Evolutionary conservation across 164 flowering plant species (phyloP).

Genomic region (Dillenia turbinata): DNA sequence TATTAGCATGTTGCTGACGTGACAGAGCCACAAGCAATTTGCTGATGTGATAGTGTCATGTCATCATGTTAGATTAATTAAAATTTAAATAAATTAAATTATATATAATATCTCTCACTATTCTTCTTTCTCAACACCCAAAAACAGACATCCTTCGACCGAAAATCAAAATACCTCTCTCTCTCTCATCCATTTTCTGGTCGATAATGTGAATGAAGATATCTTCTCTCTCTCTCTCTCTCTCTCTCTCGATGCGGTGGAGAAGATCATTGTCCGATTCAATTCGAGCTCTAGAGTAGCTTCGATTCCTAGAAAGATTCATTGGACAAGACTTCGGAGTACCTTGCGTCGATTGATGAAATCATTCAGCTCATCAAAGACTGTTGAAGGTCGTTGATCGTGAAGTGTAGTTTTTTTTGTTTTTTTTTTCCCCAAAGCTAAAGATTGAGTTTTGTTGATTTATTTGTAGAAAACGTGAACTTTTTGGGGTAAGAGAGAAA

Average conservation of each 20-base stretch:
- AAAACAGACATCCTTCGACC: too few species aligned
- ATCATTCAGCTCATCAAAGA: constrained; percentile 32
- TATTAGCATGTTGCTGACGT: too few species aligned
- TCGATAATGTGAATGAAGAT: too few species aligned
- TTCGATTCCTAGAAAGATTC: constrained; percentile 32
- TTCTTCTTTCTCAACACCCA: too few species aligned
- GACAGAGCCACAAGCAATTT: too few species aligned
- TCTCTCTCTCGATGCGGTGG: constrained; percentile 22
- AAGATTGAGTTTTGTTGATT: constrained; percentile 60
- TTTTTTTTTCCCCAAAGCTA: constrained; percentile 41
- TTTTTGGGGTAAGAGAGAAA: constrained; percentile 19
- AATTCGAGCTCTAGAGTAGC: constrained; percentile 12
- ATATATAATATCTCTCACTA: too few species aligned
- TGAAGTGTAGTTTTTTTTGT: too few species aligned
- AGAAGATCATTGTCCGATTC: constrained; percentile 33
- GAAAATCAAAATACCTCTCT: too few species aligned
- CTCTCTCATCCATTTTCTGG: too few species aligned
- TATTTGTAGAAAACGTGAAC: constrained; percentile 32
- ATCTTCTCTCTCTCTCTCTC: neutral
- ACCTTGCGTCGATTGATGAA: constrained; percentile 45
- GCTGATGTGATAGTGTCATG: too few species aligned
- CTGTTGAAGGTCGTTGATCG: constrained; percentile 24
- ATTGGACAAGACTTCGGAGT: constrained; percentile 32
- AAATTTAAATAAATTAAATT: too few species aligned
- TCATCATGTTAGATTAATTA: too few species aligned